Conservation (phyloP, 2,329 filamentous ascomycete species). For the Zymoseptoria pseudotritici region DNA sequence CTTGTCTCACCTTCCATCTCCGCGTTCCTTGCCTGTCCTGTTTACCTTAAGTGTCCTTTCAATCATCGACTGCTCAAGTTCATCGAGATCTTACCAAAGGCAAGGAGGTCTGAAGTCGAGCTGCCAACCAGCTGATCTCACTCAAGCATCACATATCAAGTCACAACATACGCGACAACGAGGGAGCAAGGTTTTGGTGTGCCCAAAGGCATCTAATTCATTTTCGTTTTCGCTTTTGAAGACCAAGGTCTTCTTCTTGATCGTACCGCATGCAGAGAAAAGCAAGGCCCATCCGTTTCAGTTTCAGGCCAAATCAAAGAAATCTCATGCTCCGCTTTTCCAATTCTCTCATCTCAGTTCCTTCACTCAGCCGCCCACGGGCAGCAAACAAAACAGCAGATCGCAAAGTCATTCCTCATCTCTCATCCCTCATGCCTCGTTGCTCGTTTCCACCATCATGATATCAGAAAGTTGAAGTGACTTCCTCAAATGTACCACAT, state of each 20-base stretch:
- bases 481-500: conserved; percentile 44
- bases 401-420: conserved; percentile 1
- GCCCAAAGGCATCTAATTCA: conserved; percentile 4
- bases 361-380: neutral
- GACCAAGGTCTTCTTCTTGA: neutral
- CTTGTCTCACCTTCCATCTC: neutral
- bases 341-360: neutral
- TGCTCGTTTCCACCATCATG: neutral
- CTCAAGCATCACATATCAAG: neutral
- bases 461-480: neutral
- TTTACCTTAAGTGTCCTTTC: too few species aligned
- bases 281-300: neutral
- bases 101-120: too few species aligned
- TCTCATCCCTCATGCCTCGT: neutral
- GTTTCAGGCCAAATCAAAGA: neutral
- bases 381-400: neutral
- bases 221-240: neutral
- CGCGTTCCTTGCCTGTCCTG: too few species aligned
- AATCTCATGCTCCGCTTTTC: neutral
- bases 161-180: neutral
- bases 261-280: neutral
- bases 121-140: too few species aligned
- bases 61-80: too few species aligned
- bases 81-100: too few species aligned
- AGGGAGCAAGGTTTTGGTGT: neutral